Percentiles rank a stretch among this genome's conserved stretches.
phyloP scores from a whole-genome alignment of 2,329 filamentous ascomycete species.

The Tolypocladium sp. region DNA sequence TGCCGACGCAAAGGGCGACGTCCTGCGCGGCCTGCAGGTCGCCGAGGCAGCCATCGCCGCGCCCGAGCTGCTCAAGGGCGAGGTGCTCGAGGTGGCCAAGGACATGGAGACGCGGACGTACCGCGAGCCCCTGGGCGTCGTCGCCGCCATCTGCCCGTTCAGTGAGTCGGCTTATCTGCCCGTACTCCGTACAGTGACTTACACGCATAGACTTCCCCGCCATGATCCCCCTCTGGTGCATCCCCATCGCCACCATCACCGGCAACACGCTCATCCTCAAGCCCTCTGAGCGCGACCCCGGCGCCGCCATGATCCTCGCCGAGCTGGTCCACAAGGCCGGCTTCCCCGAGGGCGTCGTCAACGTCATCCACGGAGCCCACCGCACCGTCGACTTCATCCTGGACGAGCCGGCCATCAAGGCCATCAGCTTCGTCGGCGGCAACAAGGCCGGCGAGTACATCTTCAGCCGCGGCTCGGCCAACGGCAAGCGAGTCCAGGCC shows the following conservation, averaged over 20 bases:
- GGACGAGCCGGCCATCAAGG: constrained; percentile 78
- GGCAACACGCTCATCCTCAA: constrained; percentile 81
- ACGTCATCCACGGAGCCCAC: constrained; percentile 73
- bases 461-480: constrained; percentile 66
- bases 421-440: constrained; percentile 76
- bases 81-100: constrained; percentile 77
- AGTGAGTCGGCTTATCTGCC: constrained; percentile 35
- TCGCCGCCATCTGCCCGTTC: constrained; percentile 79
- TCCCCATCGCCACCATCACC: constrained; percentile 74
- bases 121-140: constrained; percentile 70
- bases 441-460: constrained; percentile 90
- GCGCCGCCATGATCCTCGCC: constrained; percentile 76
- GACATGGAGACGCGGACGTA: constrained; percentile 86
- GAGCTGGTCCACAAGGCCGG: constrained; percentile 73
- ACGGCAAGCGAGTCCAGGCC: constrained; percentile 82
- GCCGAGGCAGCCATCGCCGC: constrained; percentile 76
- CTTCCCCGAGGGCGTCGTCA: constrained; percentile 74
- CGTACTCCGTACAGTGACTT: background rate
- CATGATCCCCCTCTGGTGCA: constrained; percentile 90
- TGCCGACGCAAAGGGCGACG: constrained; percentile 73
- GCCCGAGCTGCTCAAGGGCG: constrained; percentile 72
- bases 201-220: constrained; percentile 63
- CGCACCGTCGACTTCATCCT: constrained; percentile 80
- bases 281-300: constrained; percentile 78
- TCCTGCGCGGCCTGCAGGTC: constrained; percentile 73